Evolutionary conservation across 2,329 filamentous ascomycete genomes (phyloP).

Genomic region (Akanthomyces dipterigenus): DNA sequence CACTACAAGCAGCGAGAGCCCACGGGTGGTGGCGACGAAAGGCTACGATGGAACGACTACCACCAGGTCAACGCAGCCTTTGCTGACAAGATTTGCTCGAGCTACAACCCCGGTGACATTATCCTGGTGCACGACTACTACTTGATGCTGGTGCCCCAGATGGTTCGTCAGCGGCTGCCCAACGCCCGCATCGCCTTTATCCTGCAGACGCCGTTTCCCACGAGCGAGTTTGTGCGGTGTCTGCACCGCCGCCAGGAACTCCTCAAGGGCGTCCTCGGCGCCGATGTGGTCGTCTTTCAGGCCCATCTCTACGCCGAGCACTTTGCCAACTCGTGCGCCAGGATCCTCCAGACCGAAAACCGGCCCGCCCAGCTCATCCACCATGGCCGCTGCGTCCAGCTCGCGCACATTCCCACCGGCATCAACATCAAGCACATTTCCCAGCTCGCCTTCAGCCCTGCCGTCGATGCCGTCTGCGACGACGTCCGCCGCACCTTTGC

Average conservation of each 20-base stretch:
- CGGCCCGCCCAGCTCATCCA: constrained; percentile 52
- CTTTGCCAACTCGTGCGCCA: constrained; percentile 88
- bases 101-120: constrained; percentile 87
- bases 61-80: constrained; percentile 87
- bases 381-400: constrained; percentile 78
- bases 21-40: constrained; percentile 75
- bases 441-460: constrained; percentile 62
- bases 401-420: constrained; percentile 93
- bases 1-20: constrained; percentile 95
- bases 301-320: constrained; percentile 92
- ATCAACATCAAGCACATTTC: constrained; percentile 78
- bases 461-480: constrained; percentile 63
- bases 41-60: constrained; percentile 85
- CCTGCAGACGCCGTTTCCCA: constrained; percentile 89
- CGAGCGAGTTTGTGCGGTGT: constrained; percentile 90
- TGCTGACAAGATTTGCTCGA: constrained; percentile 77
- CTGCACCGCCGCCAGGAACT: constrained; percentile 83
- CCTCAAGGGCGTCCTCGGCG: constrained; percentile 78
- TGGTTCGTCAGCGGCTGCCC: constrained; percentile 77
- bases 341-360: constrained; percentile 83
- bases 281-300: constrained; percentile 92
- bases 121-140: constrained; percentile 94
- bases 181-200: constrained; percentile 93
- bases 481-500: constrained; percentile 69
- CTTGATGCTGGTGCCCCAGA: constrained; percentile 78